phyloP scores from a whole-genome alignment of 140 eudicot genomes.

The Eryngium alpinum region DNA sequence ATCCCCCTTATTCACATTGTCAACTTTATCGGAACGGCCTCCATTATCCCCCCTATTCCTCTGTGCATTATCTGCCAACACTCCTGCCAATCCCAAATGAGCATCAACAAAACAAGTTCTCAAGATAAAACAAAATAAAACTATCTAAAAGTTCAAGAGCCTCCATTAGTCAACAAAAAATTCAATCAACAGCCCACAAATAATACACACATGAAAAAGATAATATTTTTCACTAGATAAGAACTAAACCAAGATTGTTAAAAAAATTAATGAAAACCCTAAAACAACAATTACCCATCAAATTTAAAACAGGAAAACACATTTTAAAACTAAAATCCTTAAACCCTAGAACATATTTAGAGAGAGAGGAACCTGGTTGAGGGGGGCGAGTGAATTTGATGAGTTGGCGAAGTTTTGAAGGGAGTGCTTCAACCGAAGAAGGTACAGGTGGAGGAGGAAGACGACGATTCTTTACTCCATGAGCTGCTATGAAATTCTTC shows the following conservation, averaged over 20 bases:
- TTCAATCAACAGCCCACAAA: neutral
- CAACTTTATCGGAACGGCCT: neutral
- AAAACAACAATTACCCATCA: no score
- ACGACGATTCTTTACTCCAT: slow-evolving; percentile 63
- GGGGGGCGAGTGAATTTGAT: slow-evolving; percentile 31
- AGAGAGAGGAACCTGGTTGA: slow-evolving; percentile 3
- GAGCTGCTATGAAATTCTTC: slow-evolving; percentile 84
- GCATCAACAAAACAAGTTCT: neutral
- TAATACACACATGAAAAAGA: no score
- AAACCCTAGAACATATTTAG: neutral
- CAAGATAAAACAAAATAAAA: no score
- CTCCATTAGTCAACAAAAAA: neutral
- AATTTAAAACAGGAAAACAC: neutral
- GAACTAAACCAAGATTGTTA: no score
- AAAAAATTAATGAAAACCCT: no score
- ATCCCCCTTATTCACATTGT: no score
- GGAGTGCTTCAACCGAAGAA: slow-evolving; percentile 68
- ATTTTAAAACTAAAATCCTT: neutral
- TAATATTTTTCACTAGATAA: no score
- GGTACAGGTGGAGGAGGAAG: slow-evolving; percentile 83
- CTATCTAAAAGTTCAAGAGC: neutral
- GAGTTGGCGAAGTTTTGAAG: slow-evolving; percentile 77
- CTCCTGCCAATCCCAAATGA: slow-evolving; percentile 32
- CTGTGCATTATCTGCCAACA: slow-evolving; percentile 22
- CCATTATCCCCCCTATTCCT: slow-evolving; percentile 17